Evolutionary conservation across 148 eudicot genomes (phyloP).

Genomic region (Pharnaceum exiguum): DNA sequence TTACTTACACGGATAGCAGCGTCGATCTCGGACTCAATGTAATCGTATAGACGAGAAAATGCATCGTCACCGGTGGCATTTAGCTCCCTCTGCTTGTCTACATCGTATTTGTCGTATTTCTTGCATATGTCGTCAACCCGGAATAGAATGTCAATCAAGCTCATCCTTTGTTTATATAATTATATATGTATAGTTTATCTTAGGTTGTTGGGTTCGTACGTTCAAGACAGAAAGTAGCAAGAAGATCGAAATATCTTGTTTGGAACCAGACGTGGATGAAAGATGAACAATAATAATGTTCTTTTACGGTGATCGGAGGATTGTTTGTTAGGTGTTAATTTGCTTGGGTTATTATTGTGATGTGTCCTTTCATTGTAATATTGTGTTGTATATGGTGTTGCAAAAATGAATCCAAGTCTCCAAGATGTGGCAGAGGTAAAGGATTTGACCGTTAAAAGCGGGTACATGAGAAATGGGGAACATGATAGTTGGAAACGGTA

Average conservation of each 20-base stretch:
- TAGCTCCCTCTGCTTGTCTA: conserved; percentile 64
- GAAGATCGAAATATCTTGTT: too few species aligned
- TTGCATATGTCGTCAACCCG: conserved; percentile 87
- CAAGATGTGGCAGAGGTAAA: background rate
- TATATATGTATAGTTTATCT: background rate
- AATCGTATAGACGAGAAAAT: conserved; percentile 68
- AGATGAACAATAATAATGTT: too few species aligned
- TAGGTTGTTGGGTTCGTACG: background rate
- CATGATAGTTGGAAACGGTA: too few species aligned
- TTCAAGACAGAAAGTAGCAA: too few species aligned
- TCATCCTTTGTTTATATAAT: conserved; percentile 26
- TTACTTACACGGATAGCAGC: conserved; percentile 49
- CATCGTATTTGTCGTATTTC: conserved; percentile 85
- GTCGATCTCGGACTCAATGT: conserved; percentile 72
- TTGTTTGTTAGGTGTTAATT: too few species aligned
- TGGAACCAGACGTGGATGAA: too few species aligned
- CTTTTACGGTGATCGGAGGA: too few species aligned
- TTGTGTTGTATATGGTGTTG: background rate
- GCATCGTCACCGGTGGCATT: conserved; percentile 66
- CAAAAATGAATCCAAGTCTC: background rate
- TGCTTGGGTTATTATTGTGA: background rate
- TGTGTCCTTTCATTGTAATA: background rate
- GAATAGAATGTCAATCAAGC: conserved; percentile 57
- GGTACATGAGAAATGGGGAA: background rate
- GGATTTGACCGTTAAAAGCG: conserved; percentile 6